Base-by-base conservation (phyloP, 768 basidiomycete species). In the Multifurca ochricompacta region DNA sequence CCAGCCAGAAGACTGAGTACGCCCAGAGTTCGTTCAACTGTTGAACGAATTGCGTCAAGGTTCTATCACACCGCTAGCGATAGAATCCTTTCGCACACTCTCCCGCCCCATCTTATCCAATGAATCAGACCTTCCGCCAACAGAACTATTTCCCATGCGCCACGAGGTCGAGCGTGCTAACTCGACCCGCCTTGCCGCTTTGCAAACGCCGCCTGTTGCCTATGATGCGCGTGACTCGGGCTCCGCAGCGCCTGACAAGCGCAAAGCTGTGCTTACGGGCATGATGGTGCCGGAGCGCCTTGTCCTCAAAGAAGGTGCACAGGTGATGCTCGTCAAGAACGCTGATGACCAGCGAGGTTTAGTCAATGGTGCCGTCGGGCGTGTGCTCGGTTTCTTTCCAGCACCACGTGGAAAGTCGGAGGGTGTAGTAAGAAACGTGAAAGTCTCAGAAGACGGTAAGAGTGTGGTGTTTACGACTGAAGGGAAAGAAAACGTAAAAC, bases 21-120 rank as follows among this genome's bases (percentile, higher is more conserved):
- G 6, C 47, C 21, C 59, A 86, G 84, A 72, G 27, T 85, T 90
- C 60, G 76, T 88, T 56, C 74, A 80, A 48, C 78, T 87, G 66
- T 68, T 91, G n/a, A 89, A 89, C 65, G 79, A 85, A 65, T 79
- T 87, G 69, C 78, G 87, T 25, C 78, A 76, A 42, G 87, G 87
- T 0, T 66, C 63, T 4, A 73, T 86, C 25, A 74, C 77, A 0
- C 58, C 66, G 0, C 64, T 69, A 1, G 78, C 80, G 1, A 74
- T 77, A 31, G 54, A 52, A 14, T 72, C 69, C 25, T 85, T 85
- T 70, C 69, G 69, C 30, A 63, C 67, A 3, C 73, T 86, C 6
- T 68, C 73, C 0, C 69, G 79, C 5, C 62, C 70, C 46, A 6
- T 59, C 61, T 19, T 46, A 56, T 30, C 60, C 51, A 13, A 65